Conservation (phyloP, 2,329 filamentous ascomycete genomes). For the Geoglossum cookeanum region DNA sequence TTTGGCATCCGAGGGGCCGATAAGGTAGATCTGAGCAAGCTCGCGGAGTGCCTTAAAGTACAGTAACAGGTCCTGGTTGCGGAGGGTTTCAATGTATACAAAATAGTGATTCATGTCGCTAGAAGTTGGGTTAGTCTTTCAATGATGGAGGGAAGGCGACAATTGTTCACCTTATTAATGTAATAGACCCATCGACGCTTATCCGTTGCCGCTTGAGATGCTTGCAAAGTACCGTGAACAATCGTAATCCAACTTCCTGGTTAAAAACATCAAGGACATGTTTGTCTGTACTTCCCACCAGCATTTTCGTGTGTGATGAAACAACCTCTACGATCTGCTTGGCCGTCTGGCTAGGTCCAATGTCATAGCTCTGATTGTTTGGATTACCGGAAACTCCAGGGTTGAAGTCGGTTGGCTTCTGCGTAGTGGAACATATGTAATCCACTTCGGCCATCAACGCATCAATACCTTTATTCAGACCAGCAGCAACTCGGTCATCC, state of each 20-base stretch:
- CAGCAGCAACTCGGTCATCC: constrained; percentile 87
- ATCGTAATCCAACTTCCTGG: constrained; percentile 80
- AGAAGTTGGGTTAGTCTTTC: neutral
- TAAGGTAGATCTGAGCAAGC: constrained; percentile 86
- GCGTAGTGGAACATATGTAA: constrained; percentile 77
- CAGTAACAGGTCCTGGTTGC: constrained; percentile 63
- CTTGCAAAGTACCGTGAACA: constrained; percentile 87
- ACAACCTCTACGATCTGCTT: constrained; percentile 68
- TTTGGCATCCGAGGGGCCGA: constrained; percentile 70
- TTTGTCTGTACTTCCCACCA: constrained; percentile 89
- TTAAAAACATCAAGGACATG: constrained; percentile 98
- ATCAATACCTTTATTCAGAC: constrained; percentile 92
- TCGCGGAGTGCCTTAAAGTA: constrained; percentile 89
- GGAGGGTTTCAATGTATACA: constrained; percentile 60
- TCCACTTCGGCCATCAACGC: constrained; percentile 98
- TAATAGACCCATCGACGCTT: constrained; percentile 73
- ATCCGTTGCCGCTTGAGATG: constrained; percentile 92
- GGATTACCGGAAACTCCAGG: constrained; percentile 29
- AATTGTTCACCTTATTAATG: constrained; percentile 49
- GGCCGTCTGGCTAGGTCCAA: constrained; percentile 64
- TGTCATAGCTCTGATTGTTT: constrained; percentile 27
- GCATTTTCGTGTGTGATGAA: constrained; percentile 75
- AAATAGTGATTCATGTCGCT: constrained; percentile 94
- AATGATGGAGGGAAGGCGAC: neutral
- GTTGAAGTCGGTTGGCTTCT: constrained; percentile 79